Percentiles rank a stretch among this genome's conserved stretches.
These are phyloP conservation scores for Prunus kanzakura DNA, from an alignment of 306 rosid species.

Conservation along the genomic window DNA sequence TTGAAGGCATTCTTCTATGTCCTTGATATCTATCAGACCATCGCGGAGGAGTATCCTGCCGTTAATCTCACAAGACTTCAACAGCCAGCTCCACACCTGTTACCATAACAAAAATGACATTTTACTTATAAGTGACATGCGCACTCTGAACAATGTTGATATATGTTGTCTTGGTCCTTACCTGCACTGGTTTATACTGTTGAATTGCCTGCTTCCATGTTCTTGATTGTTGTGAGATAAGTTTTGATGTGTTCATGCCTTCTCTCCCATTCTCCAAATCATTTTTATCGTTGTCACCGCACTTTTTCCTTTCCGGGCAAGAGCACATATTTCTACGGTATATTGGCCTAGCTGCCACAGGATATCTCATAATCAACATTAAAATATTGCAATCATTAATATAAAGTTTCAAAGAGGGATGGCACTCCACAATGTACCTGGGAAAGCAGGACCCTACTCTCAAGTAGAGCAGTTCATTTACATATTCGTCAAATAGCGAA, in stretches of 20 bases:
- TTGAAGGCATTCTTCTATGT: slow-evolving; percentile 63
- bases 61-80: slow-evolving; percentile 66
- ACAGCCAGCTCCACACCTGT: slow-evolving; percentile 85
- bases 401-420: background rate
- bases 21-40: slow-evolving; percentile 42
- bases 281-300: slow-evolving; percentile 12
- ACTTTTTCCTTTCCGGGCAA: slow-evolving; percentile 16
- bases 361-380: slow-evolving; percentile 23
- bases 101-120: background rate
- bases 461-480: slow-evolving; percentile 72
- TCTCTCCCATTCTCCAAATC: slow-evolving; percentile 29
- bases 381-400: background rate
- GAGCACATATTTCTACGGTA: slow-evolving; percentile 41
- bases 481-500: slow-evolving; percentile 81
- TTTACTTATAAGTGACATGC: background rate
- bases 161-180: slow-evolving; percentile 1
- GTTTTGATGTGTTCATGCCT: slow-evolving; percentile 27
- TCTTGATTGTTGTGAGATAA: slow-evolving; percentile 44
- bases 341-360: slow-evolving; percentile 78
- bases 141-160: background rate
- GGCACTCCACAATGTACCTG: slow-evolving; percentile 37
- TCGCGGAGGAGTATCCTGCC: slow-evolving; percentile 59
- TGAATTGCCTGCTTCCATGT: slow-evolving; percentile 57
- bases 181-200: slow-evolving; percentile 57
- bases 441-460: slow-evolving; percentile 86